Evolutionary conservation across 2,329 filamentous ascomycete species (phyloP).

Genomic region (Tolypocladium inflatum): DNA sequence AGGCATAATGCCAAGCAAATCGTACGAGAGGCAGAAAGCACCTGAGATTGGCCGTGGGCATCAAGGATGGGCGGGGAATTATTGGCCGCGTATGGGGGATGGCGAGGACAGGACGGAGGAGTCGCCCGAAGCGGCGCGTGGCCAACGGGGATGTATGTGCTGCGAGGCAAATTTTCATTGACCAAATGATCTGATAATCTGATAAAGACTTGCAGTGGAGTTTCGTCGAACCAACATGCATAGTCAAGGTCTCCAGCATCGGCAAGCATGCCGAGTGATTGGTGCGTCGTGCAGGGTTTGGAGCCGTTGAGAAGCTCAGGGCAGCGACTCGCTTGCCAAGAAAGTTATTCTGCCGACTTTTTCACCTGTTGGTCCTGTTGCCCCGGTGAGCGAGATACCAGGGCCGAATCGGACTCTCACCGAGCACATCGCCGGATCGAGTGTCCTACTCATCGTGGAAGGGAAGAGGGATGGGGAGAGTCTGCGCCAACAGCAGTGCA

Average conservation of each 20-base stretch:
- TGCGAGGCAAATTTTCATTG: background rate
- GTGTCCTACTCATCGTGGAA: background rate
- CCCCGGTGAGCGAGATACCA: background rate
- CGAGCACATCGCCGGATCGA: background rate
- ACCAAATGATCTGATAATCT: slow-evolving; percentile 1
- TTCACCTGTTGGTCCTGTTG: background rate
- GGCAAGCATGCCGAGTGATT: background rate
- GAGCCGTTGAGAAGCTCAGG: background rate
- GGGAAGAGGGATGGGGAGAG: background rate
- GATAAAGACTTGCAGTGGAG: background rate
- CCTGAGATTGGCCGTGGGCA: background rate
- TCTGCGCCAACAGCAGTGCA: background rate
- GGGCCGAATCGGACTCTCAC: background rate
- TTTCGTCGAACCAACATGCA: background rate
- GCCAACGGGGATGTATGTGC: background rate
- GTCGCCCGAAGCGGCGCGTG: background rate
- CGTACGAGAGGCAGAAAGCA: background rate
- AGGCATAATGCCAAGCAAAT: background rate
- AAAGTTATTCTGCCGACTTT: background rate
- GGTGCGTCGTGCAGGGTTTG: background rate
- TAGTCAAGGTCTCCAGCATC: background rate
- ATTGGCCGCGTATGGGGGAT: background rate
- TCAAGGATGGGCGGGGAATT: background rate
- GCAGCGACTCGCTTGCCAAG: background rate
- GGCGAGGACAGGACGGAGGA: background rate